Percentiles rank a stretch among this genome's conserved stretches.
These are phyloP conservation scores for Skeletonema menzelii DNA, from an alignment of 108 stramenopile species.

Conservation along the genomic window DNA sequence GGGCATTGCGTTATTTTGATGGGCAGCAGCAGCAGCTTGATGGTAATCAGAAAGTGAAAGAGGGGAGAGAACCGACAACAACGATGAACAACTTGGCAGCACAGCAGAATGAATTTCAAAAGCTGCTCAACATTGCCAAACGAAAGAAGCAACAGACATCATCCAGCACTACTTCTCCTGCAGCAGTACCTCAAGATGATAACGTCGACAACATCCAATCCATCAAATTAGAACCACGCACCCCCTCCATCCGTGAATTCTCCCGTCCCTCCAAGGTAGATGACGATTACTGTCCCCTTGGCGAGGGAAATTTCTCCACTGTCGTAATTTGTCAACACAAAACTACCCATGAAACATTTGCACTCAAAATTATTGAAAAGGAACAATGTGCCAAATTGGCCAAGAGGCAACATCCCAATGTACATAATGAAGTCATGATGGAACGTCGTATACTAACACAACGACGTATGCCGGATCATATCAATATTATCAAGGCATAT, in stretches of 20 bases:
- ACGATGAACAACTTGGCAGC: neutral
- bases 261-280: slow-evolving; percentile 67
- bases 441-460: slow-evolving; percentile 88
- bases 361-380: slow-evolving; percentile 96
- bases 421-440: slow-evolving; percentile 97
- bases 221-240: slow-evolving; percentile 55
- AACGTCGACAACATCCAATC: slow-evolving; percentile 38
- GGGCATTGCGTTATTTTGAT: slow-evolving; percentile 6
- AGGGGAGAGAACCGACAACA: slow-evolving; percentile 16
- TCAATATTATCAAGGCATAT: slow-evolving; percentile 77
- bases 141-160: slow-evolving; percentile 24
- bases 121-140: slow-evolving; percentile 35
- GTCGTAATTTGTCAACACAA: slow-evolving; percentile 82
- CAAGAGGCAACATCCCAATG: slow-evolving; percentile 90
- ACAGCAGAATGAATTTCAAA: slow-evolving; percentile 59
- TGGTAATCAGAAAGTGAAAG: neutral
- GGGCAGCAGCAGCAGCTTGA: neutral
- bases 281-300: slow-evolving; percentile 59
- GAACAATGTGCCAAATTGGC: slow-evolving; percentile 84
- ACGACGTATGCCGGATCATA: slow-evolving; percentile 51
- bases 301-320: slow-evolving; percentile 90
- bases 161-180: neutral
- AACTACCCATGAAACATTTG: slow-evolving; percentile 85
- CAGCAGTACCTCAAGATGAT: neutral
- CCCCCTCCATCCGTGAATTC: slow-evolving; percentile 80